phyloP scores from a whole-genome alignment of 805 yeast species.

The Suhomyces tanzawaensis region DNA sequence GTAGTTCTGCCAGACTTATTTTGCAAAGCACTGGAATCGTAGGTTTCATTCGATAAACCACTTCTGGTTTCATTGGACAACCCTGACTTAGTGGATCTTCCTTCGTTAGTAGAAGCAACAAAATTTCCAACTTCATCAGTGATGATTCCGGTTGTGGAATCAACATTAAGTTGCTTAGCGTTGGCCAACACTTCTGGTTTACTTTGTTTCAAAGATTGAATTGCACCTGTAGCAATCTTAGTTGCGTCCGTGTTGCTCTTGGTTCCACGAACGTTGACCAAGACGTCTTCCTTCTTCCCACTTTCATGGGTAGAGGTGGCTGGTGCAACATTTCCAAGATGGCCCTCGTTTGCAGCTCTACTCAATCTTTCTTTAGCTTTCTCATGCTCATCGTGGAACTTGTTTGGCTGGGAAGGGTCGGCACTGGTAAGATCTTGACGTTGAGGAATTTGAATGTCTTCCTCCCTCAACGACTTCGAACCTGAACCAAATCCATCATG shows the following conservation, averaged over 20 bases:
- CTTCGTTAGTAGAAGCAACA: background rate
- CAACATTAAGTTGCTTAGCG: conserved; percentile 26
- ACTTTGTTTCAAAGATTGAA: conserved; percentile 17
- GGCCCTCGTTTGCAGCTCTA: conserved; percentile 4
- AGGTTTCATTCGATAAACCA: background rate
- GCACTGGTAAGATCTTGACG: conserved; percentile 1
- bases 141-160: conserved; percentile 29
- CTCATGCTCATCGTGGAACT: conserved; percentile 6
- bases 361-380: conserved; percentile 4
- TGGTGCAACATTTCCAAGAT: conserved; percentile 4
- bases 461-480: background rate
- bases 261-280: conserved; percentile 32
- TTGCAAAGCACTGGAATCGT: background rate
- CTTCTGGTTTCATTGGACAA: background rate
- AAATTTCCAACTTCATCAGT: conserved; percentile 3
- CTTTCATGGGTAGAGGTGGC: background rate
- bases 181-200: conserved; percentile 19
- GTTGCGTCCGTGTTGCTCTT: conserved; percentile 24
- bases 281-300: conserved; percentile 14
- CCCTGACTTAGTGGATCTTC: too few relatives aligned
- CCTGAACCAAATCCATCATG: conserved; percentile 3
- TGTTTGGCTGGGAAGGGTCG: conserved; percentile 6
- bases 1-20: background rate
- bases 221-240: conserved; percentile 26
- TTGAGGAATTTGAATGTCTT: conserved; percentile 1